Conservation (phyloP, 1,139 yeast species). For the Ogataea hybrid region DNA sequence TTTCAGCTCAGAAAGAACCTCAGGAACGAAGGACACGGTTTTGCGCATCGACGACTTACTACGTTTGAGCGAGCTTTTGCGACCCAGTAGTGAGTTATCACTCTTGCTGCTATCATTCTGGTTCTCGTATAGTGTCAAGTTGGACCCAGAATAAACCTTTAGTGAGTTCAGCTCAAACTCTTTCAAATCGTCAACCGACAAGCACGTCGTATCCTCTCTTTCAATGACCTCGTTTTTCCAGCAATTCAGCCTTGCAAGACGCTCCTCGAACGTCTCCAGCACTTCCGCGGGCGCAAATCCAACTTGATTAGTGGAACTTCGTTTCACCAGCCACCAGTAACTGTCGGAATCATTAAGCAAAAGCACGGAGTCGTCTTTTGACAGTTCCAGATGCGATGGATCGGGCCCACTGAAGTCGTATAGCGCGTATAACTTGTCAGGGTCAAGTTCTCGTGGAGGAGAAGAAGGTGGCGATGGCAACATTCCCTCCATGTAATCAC, state of each 20-base stretch:
- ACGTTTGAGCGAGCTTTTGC: slow-evolving; percentile 32
- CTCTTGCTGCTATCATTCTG: slow-evolving; percentile 16
- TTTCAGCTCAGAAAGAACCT: slow-evolving; percentile 14
- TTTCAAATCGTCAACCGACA: slow-evolving; percentile 28
- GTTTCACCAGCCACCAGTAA: slow-evolving; percentile 94
- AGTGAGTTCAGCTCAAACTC: slow-evolving; percentile 21
- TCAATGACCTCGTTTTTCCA: slow-evolving; percentile 85
- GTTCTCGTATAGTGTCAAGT: slow-evolving; percentile 11
- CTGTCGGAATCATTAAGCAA: slow-evolving; percentile 85
- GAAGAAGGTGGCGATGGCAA: slow-evolving; percentile 71
- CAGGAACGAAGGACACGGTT: slow-evolving; percentile 32
- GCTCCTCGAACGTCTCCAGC: slow-evolving; percentile 85
- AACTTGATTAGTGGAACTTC: slow-evolving; percentile 55
- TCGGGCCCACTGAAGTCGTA: slow-evolving; percentile 91
- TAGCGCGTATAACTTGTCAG: slow-evolving; percentile 79
- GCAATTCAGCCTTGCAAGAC: slow-evolving; percentile 88
- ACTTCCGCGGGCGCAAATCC: slow-evolving; percentile 98
- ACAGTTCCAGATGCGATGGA: slow-evolving; percentile 83
- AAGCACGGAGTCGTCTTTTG: slow-evolving; percentile 79
- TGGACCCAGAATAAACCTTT: slow-evolving; percentile 15
- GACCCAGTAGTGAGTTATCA: slow-evolving; percentile 18
- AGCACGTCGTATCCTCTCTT: slow-evolving; percentile 31
- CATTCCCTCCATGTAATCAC: slow-evolving; percentile 30
- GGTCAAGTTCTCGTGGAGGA: slow-evolving; percentile 82
- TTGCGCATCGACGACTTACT: slow-evolving; percentile 27